Conservation (phyloP, 257 asterid genomes). For the Fraxinus anomala region DNA sequence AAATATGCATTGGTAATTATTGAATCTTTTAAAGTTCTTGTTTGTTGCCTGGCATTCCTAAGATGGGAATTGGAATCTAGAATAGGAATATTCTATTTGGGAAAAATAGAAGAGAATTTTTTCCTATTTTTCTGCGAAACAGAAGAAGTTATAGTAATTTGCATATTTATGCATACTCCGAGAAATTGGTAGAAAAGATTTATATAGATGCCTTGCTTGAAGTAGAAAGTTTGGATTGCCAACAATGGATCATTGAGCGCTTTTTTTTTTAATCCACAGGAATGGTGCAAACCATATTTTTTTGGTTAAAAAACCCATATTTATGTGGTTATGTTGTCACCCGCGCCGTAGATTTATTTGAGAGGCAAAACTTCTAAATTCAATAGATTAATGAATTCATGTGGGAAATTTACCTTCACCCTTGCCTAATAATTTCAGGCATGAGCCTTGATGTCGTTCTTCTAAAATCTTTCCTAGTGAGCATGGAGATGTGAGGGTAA, state of each 20-base stretch:
- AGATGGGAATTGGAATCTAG: neutral
- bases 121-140: neutral
- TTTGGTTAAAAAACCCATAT: too few relatives aligned
- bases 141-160: neutral
- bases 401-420: neutral
- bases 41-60: neutral
- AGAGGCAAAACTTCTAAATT: too few relatives aligned
- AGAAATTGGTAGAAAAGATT: neutral
- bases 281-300: neutral
- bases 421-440: neutral
- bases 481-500: neutral
- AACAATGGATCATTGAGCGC: neutral
- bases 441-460: slow-evolving; percentile 5
- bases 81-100: neutral
- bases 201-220: neutral
- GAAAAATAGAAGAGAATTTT: neutral
- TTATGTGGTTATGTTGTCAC: neutral
- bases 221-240: neutral
- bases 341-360: neutral
- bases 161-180: neutral
- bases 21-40: neutral
- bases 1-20: neutral
- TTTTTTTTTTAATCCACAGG: neutral
- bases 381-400: neutral
- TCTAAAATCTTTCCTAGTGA: slow-evolving; percentile 3